Conservation (phyloP, 2,329 filamentous ascomycete species). For the Zymoseptoria crescenta region DNA sequence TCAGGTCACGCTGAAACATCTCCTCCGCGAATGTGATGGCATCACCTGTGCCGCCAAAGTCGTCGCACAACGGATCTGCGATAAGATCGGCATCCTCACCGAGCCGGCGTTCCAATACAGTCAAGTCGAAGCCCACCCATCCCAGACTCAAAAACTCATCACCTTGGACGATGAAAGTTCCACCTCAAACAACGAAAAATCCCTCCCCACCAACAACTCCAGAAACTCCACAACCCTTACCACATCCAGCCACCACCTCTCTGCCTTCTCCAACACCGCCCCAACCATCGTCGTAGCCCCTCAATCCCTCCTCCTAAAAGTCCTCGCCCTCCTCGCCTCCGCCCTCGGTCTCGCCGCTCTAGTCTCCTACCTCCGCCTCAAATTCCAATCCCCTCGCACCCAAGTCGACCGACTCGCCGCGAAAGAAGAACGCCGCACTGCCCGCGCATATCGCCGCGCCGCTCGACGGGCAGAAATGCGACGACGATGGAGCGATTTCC, state of each 20-base stretch:
- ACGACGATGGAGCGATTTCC: constrained; percentile 40
- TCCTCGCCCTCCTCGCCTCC: constrained; percentile 38
- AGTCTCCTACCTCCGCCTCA: constrained; percentile 38
- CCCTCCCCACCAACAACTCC: neutral
- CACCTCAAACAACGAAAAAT: neutral
- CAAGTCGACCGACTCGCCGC: constrained; percentile 47
- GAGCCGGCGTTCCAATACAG: constrained; percentile 17
- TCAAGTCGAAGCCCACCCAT: constrained; percentile 10
- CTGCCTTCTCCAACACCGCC: constrained; percentile 9
- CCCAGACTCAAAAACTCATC: constrained; percentile 14
- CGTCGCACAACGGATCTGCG: constrained; percentile 26
- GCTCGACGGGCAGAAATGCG: constrained; percentile 45
- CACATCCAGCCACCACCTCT: constrained; percentile 7
- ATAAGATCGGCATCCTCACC: constrained; percentile 23
- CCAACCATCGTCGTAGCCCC: constrained; percentile 14
- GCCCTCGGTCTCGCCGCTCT: constrained; percentile 39
- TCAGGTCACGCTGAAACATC: constrained; percentile 32
- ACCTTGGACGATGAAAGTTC: constrained; percentile 9
- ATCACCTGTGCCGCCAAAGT: constrained; percentile 37
- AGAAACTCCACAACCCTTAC: constrained; percentile 12
- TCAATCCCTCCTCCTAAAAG: constrained; percentile 30
- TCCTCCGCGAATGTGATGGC: constrained; percentile 37
- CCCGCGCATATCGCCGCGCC: constrained; percentile 45
- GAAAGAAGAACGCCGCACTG: constrained; percentile 47
- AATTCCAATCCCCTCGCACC: constrained; percentile 43